These are phyloP conservation scores for Cystobasidium sp. DNA, from an alignment of 1,284 basidiomycete species.

Conservation along the genomic window DNA sequence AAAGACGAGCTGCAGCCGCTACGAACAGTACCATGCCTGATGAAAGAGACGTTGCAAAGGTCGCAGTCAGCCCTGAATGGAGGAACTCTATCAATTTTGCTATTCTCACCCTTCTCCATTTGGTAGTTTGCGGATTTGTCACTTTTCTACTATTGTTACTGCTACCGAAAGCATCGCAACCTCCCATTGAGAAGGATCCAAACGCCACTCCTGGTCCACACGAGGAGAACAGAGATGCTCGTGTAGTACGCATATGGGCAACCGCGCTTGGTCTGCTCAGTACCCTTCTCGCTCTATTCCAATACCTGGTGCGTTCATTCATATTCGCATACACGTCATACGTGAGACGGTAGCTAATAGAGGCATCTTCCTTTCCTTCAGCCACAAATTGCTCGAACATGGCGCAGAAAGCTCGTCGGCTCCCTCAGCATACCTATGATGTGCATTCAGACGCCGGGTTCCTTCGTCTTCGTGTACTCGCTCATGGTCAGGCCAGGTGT, in stretches of 20 bases:
- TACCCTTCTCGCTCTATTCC: slow-evolving; percentile 56
- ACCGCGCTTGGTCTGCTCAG: slow-evolving; percentile 57
- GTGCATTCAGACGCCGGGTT: slow-evolving; percentile 91
- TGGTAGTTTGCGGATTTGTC: slow-evolving; percentile 48
- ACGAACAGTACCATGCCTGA: slow-evolving; percentile 17
- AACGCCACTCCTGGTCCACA: slow-evolving; percentile 42
- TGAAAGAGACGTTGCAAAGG: slow-evolving; percentile 16
- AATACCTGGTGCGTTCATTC: slow-evolving; percentile 60
- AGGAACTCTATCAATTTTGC: slow-evolving; percentile 26
- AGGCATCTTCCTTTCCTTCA: background rate
- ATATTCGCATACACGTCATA: slow-evolving; percentile 69
- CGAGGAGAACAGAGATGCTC: slow-evolving; percentile 51
- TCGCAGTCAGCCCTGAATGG: slow-evolving; percentile 34
- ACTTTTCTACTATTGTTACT: slow-evolving; percentile 51
- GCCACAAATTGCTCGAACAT: slow-evolving; percentile 29
- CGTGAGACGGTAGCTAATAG: slow-evolving; percentile 70
- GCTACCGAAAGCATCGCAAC: slow-evolving; percentile 49
- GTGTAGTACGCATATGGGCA: slow-evolving; percentile 56
- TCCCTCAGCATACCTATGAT: slow-evolving; percentile 86
- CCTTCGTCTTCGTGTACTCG: slow-evolving; percentile 82
- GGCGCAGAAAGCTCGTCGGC: slow-evolving; percentile 37
- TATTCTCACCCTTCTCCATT: slow-evolving; percentile 50
- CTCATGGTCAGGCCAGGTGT: slow-evolving; percentile 65
- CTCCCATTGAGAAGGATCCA: slow-evolving; percentile 40
- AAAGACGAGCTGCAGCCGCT: slow-evolving; percentile 19